Evolutionary conservation across 306 rosid genomes (phyloP), one percentile per base, ranked within the genome.

Genomic region (Cucurbita pepo): DNA sequence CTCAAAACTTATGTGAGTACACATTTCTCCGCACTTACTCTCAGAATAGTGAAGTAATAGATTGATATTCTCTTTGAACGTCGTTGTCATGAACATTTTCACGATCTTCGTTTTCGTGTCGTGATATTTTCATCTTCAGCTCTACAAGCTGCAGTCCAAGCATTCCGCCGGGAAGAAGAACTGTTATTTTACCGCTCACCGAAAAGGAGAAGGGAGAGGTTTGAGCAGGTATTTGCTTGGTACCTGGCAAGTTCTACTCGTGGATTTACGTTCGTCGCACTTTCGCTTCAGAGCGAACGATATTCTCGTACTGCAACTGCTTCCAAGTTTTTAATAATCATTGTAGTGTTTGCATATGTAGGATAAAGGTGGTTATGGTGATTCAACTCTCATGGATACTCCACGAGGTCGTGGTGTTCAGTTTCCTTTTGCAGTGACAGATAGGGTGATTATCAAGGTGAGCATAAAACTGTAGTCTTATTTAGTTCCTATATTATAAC

Each of bases 401-500:
- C 82, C 90, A 18, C 89, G 97, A 84, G 77, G 86, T 51, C 88
- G 92, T 85, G 99, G 96, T 72, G 99, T 95, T 81, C 97, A 95
- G 72, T 91, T 91, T 88, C 99, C 99, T 30, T 95, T 89, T 83
- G 87, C 90, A 51, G 97, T 95, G 80, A 87, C 84, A 40, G 99
- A 95, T 83, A 81, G 96, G 71, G 99, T 95, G 62, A 76, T 95
- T 78, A 95, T 95, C 82, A 95, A 95, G 97, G 99, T 94, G 77
- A 36, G 80, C 69, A 47, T 14, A 50, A 54, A 72, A 50, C 44
- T 8, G 15, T 51, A 56, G 50, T 58, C 77, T 71, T 64, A 52
- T 37, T 60, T 36, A 36, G 11, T n/a, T 44, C 60, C 67, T 41
- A 25, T 75, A 16, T 5, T 55, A 10, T 36, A 5, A 14, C 18